phyloP scores from a whole-genome alignment of 2,329 filamentous ascomycete species.

The Colletotrichum sp. region DNA sequence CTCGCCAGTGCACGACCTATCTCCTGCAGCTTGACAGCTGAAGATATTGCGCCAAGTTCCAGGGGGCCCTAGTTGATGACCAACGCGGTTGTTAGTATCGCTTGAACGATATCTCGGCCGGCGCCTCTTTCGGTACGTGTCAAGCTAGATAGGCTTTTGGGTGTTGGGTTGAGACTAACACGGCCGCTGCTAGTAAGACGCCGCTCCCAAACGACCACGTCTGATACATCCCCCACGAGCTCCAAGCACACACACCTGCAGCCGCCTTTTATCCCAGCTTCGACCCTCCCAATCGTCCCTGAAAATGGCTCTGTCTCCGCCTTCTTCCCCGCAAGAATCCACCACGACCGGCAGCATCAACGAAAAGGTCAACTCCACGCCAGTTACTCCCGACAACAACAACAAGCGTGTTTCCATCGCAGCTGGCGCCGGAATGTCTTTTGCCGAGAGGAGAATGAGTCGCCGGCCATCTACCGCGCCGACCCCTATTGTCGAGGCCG shows the following conservation, averaged over 20 bases:
- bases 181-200: constrained; percentile 13
- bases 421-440: constrained; percentile 23
- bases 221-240: not conserved
- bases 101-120: not conserved
- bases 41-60: constrained; percentile 10
- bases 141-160: constrained; percentile 2
- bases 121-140: not conserved
- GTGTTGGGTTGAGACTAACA: constrained; percentile 7
- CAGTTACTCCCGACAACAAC: constrained; percentile 9
- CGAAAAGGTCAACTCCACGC: not conserved
- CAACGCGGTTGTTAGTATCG: not conserved
- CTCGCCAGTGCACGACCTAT: constrained; percentile 2
- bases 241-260: not conserved
- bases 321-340: constrained; percentile 2
- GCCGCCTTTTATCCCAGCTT: constrained; percentile 10
- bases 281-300: not conserved
- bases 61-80: constrained; percentile 1
- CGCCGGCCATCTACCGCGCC: constrained; percentile 22
- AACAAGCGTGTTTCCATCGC: constrained; percentile 8
- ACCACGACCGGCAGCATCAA: not conserved
- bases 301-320: constrained; percentile 13
- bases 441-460: constrained; percentile 36
- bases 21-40: constrained; percentile 11
- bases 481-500: constrained; percentile 39
- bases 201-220: not conserved